Percentiles rank a stretch among this genome's conserved stretches.
phyloP scores from a whole-genome alignment of 2,329 filamentous ascomycete genomes.

The Chrysosporium queenslandicum region DNA sequence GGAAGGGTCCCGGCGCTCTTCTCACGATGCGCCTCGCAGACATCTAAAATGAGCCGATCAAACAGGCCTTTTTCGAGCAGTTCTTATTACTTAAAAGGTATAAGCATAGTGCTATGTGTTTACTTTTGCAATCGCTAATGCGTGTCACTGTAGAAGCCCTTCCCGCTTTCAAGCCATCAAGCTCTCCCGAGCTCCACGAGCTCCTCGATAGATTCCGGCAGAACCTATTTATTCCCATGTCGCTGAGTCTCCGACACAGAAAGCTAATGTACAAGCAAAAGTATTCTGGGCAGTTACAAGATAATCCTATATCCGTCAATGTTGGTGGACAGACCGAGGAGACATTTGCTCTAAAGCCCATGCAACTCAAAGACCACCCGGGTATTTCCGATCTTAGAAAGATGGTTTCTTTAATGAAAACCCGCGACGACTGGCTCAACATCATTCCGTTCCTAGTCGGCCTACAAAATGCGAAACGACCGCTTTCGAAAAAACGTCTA shows the following conservation, averaged over 20 bases:
- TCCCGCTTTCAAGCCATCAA: conserved; percentile 33
- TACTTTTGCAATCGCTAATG: neutral
- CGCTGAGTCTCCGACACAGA: conserved; percentile 30
- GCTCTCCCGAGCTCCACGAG: conserved; percentile 34
- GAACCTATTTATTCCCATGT: conserved; percentile 37
- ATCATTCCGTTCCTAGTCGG: conserved; percentile 34
- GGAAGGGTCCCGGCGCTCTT: conserved; percentile 28
- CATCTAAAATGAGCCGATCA: conserved; percentile 17
- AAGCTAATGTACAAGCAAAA: conserved; percentile 33
- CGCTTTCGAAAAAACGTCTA: conserved; percentile 21
- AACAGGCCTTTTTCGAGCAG: conserved; percentile 24
- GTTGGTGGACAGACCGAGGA: conserved; percentile 30
- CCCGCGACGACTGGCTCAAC: conserved; percentile 34
- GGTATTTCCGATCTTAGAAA: conserved; percentile 25
- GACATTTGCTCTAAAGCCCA: conserved; percentile 30
- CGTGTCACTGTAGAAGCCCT: conserved; percentile 22
- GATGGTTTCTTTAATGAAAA: conserved; percentile 30
- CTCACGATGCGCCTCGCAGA: conserved; percentile 28
- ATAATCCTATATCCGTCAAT: conserved; percentile 34
- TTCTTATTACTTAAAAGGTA: conserved; percentile 27
- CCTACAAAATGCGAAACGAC: conserved; percentile 25
- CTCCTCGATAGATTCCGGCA: conserved; percentile 35
- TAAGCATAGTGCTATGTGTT: conserved; percentile 13
- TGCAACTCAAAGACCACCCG: conserved; percentile 28
- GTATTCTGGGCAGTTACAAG: conserved; percentile 27